These are phyloP conservation scores for Zoysia japonica DNA, from an alignment of 176 grass and related monocot species.

Conservation along the genomic window DNA sequence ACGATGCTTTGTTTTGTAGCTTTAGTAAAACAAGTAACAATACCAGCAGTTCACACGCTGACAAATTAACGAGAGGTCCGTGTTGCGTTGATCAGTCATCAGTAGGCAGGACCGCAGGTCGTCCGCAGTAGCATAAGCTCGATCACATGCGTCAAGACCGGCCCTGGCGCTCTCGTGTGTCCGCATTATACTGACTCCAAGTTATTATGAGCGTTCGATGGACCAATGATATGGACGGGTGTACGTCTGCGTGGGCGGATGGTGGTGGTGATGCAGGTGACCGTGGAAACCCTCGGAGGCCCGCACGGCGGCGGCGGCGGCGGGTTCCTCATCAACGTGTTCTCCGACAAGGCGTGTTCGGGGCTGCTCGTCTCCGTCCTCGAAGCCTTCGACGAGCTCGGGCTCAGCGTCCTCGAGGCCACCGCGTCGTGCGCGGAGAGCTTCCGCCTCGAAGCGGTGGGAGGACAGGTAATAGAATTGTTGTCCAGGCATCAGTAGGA, in stretches of 20 bases:
- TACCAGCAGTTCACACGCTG: constrained; percentile 12
- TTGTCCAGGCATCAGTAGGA: too few relatives aligned
- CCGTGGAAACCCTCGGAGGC: constrained; percentile 71
- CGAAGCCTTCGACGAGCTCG: constrained; percentile 83
- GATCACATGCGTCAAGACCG: constrained; percentile 13
- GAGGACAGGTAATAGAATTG: constrained; percentile 48
- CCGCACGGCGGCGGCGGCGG: background rate
- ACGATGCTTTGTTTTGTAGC: constrained; percentile 22
- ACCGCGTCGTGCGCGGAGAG: constrained; percentile 78
- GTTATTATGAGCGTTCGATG: constrained; percentile 11
- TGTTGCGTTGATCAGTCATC: background rate
- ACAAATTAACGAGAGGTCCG: background rate
- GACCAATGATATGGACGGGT: background rate
- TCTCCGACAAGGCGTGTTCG: constrained; percentile 72
- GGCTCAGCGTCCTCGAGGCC: constrained; percentile 80
- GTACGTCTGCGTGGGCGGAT: too few relatives aligned
- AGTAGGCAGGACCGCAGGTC: background rate
- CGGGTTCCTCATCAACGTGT: constrained; percentile 89
- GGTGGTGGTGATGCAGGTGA: constrained; percentile 54
- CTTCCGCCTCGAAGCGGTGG: constrained; percentile 74
- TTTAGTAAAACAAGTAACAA: background rate
- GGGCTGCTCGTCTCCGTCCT: constrained; percentile 86
- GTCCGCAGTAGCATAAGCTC: background rate
- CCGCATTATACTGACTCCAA: background rate
- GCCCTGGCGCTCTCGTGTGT: background rate